These are phyloP conservation scores for Paraglomus brasilianum DNA, from an alignment of 192 early-diverging fungal genomes.

Conservation along the genomic window DNA sequence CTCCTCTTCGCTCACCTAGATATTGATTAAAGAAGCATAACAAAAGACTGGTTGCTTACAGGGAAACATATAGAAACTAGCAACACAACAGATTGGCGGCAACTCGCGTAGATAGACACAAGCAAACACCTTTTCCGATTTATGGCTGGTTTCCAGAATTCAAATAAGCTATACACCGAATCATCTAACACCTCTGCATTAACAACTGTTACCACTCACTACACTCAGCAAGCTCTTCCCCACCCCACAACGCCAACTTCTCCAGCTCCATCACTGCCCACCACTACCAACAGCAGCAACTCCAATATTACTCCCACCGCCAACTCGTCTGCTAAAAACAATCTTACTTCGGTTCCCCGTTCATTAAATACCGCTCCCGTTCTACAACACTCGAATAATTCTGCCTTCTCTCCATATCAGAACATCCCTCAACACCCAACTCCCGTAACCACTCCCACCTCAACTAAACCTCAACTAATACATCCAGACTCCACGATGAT, in stretches of 20 bases:
- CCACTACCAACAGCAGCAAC: slow-evolving; percentile 2
- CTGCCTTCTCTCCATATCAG: slow-evolving; percentile 22
- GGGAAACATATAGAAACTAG: slow-evolving; percentile 9
- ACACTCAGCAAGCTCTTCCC: background rate
- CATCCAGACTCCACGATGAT: slow-evolving; percentile 16
- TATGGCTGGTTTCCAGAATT: slow-evolving; percentile 32
- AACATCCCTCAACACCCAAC: slow-evolving; percentile 27
- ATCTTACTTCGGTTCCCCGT: background rate
- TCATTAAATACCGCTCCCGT: background rate
- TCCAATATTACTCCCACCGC: background rate
- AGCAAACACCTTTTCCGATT: slow-evolving; percentile 10
- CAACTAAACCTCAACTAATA: background rate
- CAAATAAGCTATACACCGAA: slow-evolving; percentile 26
- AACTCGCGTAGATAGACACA: slow-evolving; percentile 18
- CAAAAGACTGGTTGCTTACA: background rate
- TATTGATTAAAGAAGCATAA: too few species aligned
- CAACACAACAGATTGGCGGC: slow-evolving; percentile 28
- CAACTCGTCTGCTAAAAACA: background rate
- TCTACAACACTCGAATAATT: slow-evolving; percentile 15
- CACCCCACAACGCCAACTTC: slow-evolving; percentile 28
- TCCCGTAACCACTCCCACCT: slow-evolving; percentile 23
- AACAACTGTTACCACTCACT: slow-evolving; percentile 21
- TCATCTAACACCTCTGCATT: slow-evolving; percentile 30
- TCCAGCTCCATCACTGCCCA: slow-evolving; percentile 20
- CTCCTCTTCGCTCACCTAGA: too few species aligned